phyloP scores from a whole-genome alignment of 805 yeast species.

The Lachancea quebecensis region DNA sequence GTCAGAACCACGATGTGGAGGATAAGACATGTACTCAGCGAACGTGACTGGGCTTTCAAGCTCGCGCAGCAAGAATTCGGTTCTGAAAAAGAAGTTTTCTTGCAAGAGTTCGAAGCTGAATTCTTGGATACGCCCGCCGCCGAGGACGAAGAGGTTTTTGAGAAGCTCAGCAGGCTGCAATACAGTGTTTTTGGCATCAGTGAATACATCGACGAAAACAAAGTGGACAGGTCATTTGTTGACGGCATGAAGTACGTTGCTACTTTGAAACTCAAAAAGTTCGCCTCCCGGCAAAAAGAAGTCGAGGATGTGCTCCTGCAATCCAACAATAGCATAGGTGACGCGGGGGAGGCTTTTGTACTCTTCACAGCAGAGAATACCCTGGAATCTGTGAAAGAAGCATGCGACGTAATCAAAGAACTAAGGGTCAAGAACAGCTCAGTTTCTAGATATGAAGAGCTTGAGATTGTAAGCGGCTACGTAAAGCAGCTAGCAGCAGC shows the following conservation, averaged over 20 bases:
- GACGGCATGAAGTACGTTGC: conserved; percentile 68
- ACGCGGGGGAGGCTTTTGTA: conserved; percentile 40
- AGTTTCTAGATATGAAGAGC: conserved; percentile 32
- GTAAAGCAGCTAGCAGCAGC: conserved; percentile 22
- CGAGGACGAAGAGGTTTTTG: conserved; percentile 55
- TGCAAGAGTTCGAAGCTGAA: conserved; percentile 49
- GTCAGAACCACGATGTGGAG: conserved; percentile 64
- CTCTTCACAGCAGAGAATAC: conserved; percentile 41
- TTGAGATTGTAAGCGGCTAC: conserved; percentile 31
- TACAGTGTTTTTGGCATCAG: conserved; percentile 82
- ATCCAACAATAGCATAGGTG: conserved; percentile 25
- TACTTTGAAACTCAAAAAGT: conserved; percentile 55
- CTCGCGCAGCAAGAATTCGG: conserved; percentile 46
- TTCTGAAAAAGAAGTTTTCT: conserved; percentile 38
- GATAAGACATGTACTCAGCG: conserved; percentile 80
- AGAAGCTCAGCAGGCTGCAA: conserved; percentile 70
- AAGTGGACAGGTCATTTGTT: conserved; percentile 51
- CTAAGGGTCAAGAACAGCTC: conserved; percentile 38
- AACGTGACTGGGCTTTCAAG: conserved; percentile 67
- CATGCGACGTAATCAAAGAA: conserved; percentile 36
- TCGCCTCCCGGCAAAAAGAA: conserved; percentile 41
- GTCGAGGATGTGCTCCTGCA: conserved; percentile 28
- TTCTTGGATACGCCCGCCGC: conserved; percentile 51
- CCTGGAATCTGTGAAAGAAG: conserved; percentile 35
- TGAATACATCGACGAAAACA: conserved; percentile 49